These are phyloP conservation scores for Ceratocystis papillata DNA, from an alignment of 2,329 filamentous ascomycete genomes.

Conservation along the genomic window DNA sequence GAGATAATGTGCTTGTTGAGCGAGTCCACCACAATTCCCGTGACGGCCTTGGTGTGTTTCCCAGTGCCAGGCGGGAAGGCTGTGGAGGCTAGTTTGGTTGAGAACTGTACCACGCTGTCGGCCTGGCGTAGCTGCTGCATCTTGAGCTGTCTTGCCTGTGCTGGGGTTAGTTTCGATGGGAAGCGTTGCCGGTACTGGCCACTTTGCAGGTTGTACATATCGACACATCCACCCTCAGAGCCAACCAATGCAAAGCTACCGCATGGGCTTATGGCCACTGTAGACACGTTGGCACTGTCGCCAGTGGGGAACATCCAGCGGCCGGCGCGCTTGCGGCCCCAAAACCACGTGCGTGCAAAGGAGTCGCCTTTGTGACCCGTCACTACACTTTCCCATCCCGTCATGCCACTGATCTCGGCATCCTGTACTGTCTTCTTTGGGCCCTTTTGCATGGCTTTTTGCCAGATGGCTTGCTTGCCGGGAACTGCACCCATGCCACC, in stretches of 20 bases:
- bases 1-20: conserved; percentile 79
- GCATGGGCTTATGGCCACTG: conserved; percentile 79
- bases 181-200: conserved; percentile 80
- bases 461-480: conserved; percentile 71
- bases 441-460: conserved; percentile 39
- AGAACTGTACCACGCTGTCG: conserved; percentile 46
- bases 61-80: conserved; percentile 46
- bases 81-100: conserved; percentile 35
- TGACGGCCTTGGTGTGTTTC: conserved; percentile 71
- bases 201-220: conserved; percentile 96
- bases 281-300: conserved; percentile 72
- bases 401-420: conserved; percentile 62
- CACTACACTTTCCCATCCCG: conserved; percentile 93
- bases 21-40: conserved; percentile 78
- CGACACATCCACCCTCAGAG: conserved; percentile 69
- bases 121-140: conserved; percentile 50
- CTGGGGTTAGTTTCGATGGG: conserved; percentile 64
- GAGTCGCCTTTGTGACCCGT: conserved; percentile 82
- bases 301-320: conserved; percentile 85
- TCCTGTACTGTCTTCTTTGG: conserved; percentile 52
- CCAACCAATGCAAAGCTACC: conserved; percentile 89
- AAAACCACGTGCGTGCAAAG: conserved; percentile 91
- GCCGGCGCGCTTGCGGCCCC: conserved; percentile 86
- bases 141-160: conserved; percentile 66
- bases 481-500: conserved; percentile 81